Evolutionary conservation across 441 rosid species (phyloP).

Genomic region (Arabidopsis lyrata): DNA sequence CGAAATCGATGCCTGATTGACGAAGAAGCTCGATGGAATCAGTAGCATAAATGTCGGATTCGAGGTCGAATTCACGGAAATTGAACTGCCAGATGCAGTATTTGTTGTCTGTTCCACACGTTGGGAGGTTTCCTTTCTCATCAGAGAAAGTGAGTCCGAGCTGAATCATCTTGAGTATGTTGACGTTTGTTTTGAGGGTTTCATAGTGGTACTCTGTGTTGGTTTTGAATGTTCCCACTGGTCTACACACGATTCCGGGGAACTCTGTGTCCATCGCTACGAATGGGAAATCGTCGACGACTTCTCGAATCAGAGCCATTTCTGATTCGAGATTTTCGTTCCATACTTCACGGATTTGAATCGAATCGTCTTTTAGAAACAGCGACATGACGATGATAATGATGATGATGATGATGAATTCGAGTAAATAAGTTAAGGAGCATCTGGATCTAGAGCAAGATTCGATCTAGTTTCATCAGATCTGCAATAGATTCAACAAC

Average conservation of each 20-base stretch:
- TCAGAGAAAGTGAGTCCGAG: slow-evolving; percentile 79
- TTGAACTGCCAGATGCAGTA: slow-evolving; percentile 81
- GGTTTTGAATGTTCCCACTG: slow-evolving; percentile 13
- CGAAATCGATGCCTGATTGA: slow-evolving; percentile 71
- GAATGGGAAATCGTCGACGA: slow-evolving; percentile 61
- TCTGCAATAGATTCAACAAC: slow-evolving; percentile 27
- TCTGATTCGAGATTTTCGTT: slow-evolving; percentile 64
- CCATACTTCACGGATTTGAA: slow-evolving; percentile 81
- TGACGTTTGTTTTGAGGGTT: slow-evolving; percentile 66
- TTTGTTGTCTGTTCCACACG: slow-evolving; percentile 59
- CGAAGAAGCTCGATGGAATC: slow-evolving; percentile 69
- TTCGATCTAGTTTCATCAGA: slow-evolving; percentile 37
- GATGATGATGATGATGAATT: slow-evolving; percentile 2
- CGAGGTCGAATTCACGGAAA: slow-evolving; percentile 64
- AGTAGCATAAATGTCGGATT: slow-evolving; percentile 59
- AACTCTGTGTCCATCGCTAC: slow-evolving; percentile 87
- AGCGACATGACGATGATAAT: slow-evolving; percentile 45
- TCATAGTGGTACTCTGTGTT: slow-evolving; percentile 61
- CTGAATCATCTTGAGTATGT: slow-evolving; percentile 77
- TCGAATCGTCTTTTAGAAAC: slow-evolving; percentile 48
- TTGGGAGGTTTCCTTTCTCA: slow-evolving; percentile 72
- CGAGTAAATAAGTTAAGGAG: background rate
- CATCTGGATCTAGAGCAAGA: slow-evolving; percentile 38
- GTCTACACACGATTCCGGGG: slow-evolving; percentile 63
- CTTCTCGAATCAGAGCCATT: slow-evolving; percentile 53